phyloP scores from a whole-genome alignment of 768 basidiomycete genomes.

The Suillus subluteus region DNA sequence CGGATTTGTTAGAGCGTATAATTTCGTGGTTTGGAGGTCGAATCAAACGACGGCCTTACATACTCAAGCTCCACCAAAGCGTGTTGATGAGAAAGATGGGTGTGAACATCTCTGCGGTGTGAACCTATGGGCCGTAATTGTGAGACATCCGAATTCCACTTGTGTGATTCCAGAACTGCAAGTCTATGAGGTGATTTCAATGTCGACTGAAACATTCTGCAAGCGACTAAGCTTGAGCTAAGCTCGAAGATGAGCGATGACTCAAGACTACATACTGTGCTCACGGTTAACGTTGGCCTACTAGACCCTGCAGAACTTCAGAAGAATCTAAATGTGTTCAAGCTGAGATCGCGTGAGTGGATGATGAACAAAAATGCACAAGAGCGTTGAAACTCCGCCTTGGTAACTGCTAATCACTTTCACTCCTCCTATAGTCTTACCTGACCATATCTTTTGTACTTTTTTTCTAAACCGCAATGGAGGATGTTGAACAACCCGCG shows the following conservation, averaged over 20 bases:
- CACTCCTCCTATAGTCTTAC: constrained; percentile 6
- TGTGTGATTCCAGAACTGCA: neutral
- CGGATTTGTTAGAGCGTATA: neutral
- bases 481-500: constrained; percentile 20
- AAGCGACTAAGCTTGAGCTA: neutral
- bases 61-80: neutral
- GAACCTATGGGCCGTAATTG: neutral
- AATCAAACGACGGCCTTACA: neutral
- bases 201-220: neutral
- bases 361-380: neutral
- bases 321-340: neutral
- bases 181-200: neutral
- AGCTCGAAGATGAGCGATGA: neutral
- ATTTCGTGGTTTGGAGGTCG: neutral
- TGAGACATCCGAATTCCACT: constrained; percentile 3
- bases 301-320: neutral
- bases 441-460: neutral
- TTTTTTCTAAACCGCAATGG: constrained; percentile 21
- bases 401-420: constrained; percentile 1
- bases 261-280: neutral
- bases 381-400: constrained; percentile 7
- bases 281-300: neutral
- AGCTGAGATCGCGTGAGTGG: neutral
- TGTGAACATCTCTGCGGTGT: neutral
- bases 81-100: no score